Evolutionary conservation across 2,329 filamentous ascomycete genomes (phyloP).

Genomic region (Didymella glomerata): DNA sequence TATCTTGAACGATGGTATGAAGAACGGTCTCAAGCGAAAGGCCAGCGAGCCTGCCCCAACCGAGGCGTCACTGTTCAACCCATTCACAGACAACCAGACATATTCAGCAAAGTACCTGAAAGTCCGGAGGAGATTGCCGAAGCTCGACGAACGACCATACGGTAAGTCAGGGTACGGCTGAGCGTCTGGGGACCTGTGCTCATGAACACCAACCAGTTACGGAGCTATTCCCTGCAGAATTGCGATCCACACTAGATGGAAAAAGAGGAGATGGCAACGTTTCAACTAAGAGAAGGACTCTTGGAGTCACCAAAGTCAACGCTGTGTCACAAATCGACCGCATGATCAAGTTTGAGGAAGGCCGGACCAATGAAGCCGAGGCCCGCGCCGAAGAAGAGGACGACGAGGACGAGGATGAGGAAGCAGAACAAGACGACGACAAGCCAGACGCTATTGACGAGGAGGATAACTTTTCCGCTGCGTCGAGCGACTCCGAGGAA

Average conservation of each 20-base stretch:
- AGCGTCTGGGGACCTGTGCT: slow-evolving; percentile 4
- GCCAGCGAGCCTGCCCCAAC: slow-evolving; percentile 50
- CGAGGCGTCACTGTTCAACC: slow-evolving; percentile 59
- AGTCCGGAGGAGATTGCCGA: slow-evolving; percentile 63
- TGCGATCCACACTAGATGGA: slow-evolving; percentile 63
- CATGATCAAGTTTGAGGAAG: slow-evolving; percentile 56
- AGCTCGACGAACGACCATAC: slow-evolving; percentile 63
- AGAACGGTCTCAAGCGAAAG: slow-evolving; percentile 51
- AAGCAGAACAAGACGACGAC: slow-evolving; percentile 57
- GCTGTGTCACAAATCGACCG: slow-evolving; percentile 48
- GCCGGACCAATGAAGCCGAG: slow-evolving; percentile 56
- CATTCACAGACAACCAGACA: slow-evolving; percentile 68
- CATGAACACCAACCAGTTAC: slow-evolving; percentile 53
- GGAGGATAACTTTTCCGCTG: slow-evolving; percentile 61
- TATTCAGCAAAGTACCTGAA: slow-evolving; percentile 67
- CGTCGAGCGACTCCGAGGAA: slow-evolving; percentile 70
- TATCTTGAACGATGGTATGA: slow-evolving; percentile 60
- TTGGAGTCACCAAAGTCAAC: slow-evolving; percentile 46
- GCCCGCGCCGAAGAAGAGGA: slow-evolving; percentile 54
- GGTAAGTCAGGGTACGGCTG: slow-evolving; percentile 52
- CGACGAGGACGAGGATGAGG: slow-evolving; percentile 57
- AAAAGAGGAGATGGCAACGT: slow-evolving; percentile 29
- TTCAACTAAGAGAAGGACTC: slow-evolving; percentile 45
- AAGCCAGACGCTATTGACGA: slow-evolving; percentile 65
- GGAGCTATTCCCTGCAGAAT: slow-evolving; percentile 66